Evolutionary conservation across 2,329 filamentous ascomycete species (phyloP), one percentile per base, ranked within the genome.

Genomic region (Rasamsonia emersonii): DNA sequence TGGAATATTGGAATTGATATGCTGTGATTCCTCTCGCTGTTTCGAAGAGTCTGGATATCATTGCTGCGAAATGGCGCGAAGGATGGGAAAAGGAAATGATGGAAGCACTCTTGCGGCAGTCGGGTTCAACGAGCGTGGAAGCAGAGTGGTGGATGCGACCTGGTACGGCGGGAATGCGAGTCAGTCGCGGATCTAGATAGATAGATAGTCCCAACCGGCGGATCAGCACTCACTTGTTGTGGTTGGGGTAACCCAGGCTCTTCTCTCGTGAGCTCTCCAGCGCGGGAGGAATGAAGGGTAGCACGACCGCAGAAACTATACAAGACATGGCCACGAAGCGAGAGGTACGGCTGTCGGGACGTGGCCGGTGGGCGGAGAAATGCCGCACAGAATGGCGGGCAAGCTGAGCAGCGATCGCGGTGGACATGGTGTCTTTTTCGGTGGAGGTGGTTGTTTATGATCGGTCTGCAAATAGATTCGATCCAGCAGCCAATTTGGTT

Each of bases 241-340:
- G 49, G 40, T 56, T 55, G 9, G 58, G 50, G 28, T 53, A 56
- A 19, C 56, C 56, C 9, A 48, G 48, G 25, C 53, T 60, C 40
- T 51, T 54, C 39, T 64, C 57, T 19, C 59, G 53, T 19, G 59
- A 62, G 37, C 62, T 65, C 38, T 65, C 62, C 8, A 67, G 48
- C 4, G 64, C 64, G 5, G 64, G 63, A 17, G 64, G 64, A 3
- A 66, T 55, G 39, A 66, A 67, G 4, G 64, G 63, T 4, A 66
- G 45, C 11, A 64, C 51, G 13, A 66, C 61, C 2, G 57, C 60
- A 1, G 61, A 59, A 24, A 58, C 46, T 9, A 67, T 50, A 38
- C 61, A 62, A 9, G 59, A 59, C 31, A 50, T 53, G 27, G 61
- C 54, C 18, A 65, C 42, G 25, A 61, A 56, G 20, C 60, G 59